These are phyloP conservation scores for Solanum bukasovii DNA, from an alignment of 257 asterid genomes.

Conservation along the genomic window DNA sequence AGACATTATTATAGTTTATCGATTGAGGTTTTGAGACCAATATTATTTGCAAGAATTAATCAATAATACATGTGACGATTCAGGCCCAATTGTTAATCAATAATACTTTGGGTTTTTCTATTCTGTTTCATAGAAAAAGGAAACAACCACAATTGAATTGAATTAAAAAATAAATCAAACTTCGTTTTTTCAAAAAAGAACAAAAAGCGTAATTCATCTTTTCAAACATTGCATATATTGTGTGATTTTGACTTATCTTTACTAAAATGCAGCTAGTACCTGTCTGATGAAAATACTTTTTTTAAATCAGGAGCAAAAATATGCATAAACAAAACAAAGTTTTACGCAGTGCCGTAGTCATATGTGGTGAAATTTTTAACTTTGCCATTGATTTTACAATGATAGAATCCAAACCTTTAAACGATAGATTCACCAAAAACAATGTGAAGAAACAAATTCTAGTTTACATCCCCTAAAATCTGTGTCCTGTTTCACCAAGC, in stretches of 20 bases:
- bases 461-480: background rate
- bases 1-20: background rate
- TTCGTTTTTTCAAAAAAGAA: background rate
- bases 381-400: background rate
- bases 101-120: background rate
- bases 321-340: background rate
- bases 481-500: background rate
- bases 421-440: background rate
- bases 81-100: background rate
- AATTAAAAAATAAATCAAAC: background rate
- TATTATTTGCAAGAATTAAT: background rate
- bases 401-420: background rate
- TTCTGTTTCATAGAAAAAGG: background rate
- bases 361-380: background rate
- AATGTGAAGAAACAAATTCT: background rate
- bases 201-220: background rate
- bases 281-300: background rate
- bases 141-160: background rate
- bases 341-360: background rate
- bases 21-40: background rate
- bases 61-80: background rate
- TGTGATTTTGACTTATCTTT: background rate
- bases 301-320: background rate
- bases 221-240: background rate
- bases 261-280: background rate